Base-by-base conservation (phyloP, 2,329 filamentous ascomycete genomes). In the Alternaria conjuncta region DNA sequence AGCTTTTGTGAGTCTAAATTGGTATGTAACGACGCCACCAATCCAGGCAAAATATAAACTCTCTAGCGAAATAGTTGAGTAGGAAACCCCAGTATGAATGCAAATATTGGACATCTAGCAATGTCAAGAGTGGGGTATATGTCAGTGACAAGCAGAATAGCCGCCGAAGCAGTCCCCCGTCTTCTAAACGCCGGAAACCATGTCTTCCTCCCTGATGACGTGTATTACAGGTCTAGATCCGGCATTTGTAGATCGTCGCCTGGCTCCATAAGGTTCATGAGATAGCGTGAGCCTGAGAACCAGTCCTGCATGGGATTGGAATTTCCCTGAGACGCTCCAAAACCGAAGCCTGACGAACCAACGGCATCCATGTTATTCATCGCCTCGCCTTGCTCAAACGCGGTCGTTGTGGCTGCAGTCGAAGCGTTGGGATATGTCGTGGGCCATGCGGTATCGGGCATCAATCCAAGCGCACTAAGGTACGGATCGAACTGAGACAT, bases 271-370 rank as follows among this genome's bases (percentile, higher is more conserved):
- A 91, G 72, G 0, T 87, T 87, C 81, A 91, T 85, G 81, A 91
- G 86, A 69, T 90, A 88, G 58, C 86, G 84, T 63, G 87, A 90
- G 2, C 88, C 87, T 4, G 86, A 88, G 68, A 90, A 90, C 89
- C 89, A 91, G 65, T 89, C 88, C 3, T 86, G 86, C 63, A 90
- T 77, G 49, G 70, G 57, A 30, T 88, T 85, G 30, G 84, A 78
- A 63, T 60, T 61, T 3, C 60, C 65, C n/a, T 56, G 49, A n/a
- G 65, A 54, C 11, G 57, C 26, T 20, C 49, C 50, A 26, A 68
- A 66, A 1, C 68, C 67, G 6, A 61, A 49, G 7, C 60, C 67
- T 10, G 61, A 26, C 13, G 57, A 41, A 6, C 60, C 57, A 15
- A 53, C 13, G 3, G 50, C 56, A 7, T 32, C n/a, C 3, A 43